Percentiles rank a stretch among this genome's conserved stretches.
Evolutionary conservation across 495 filamentous ascomycete genomes (phyloP).

Genomic region (Tuber brumale): DNA sequence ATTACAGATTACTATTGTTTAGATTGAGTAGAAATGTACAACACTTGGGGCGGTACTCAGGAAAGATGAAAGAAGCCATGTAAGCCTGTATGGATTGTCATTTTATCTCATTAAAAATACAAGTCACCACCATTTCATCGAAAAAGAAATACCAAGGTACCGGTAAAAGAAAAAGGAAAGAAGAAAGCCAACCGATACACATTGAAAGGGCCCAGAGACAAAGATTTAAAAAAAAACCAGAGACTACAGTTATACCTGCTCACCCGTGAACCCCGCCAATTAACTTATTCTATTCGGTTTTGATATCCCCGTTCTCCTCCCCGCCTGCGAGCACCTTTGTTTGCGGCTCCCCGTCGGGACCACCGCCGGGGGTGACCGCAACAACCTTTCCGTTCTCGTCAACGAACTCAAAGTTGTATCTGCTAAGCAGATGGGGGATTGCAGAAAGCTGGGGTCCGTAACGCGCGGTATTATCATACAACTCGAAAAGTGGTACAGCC

Average conservation of each 20-base stretch:
- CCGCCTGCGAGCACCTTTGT: constrained; percentile 72
- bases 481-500: constrained; percentile 90
- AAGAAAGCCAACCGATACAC: background rate
- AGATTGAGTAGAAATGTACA: constrained; percentile 6
- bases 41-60: background rate
- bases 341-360: constrained; percentile 51
- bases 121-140: background rate
- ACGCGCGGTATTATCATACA: constrained; percentile 91
- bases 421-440: constrained; percentile 84
- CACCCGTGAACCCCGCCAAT: background rate
- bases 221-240: background rate
- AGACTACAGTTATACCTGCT: background rate
- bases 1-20: background rate
- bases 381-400: constrained; percentile 86
- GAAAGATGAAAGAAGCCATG: background rate
- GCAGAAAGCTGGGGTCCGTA: constrained; percentile 95
- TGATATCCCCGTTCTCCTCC: constrained; percentile 44
- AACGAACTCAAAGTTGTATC: constrained; percentile 98
- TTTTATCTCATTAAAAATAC: constrained; percentile 3
- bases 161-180: background rate
- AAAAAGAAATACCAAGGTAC: background rate
- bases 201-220: background rate
- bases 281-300: background rate
- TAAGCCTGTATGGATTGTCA: background rate
- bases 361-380: constrained; percentile 72